Evolutionary conservation across 164 flowering plant species (phyloP), one percentile per base, ranked within the genome.

Genomic region (Umbellularia californica): DNA sequence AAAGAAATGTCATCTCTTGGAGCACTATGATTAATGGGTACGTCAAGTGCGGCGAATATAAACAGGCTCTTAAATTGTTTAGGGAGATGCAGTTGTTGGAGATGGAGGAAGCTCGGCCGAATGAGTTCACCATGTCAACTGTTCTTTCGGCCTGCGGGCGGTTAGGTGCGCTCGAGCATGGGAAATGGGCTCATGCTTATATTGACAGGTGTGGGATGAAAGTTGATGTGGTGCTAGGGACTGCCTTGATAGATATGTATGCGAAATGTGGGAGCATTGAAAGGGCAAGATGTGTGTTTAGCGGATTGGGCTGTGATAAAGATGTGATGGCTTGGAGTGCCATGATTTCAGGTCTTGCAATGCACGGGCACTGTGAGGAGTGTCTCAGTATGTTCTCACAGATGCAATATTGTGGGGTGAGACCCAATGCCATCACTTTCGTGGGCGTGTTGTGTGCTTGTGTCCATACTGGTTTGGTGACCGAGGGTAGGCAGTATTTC

Each of bases 231-330:
- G 78, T 81, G 20, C 65, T 83, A 2, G 85, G 84, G 15, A 81
- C 85, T 70, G 65, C 94, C 24, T 80, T 92, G 78, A 79, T 92
- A 70, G 94, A 90, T 70, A 92, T 92, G 97, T 92, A 90, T 79
- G 87, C 92, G 1, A 90, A 92, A 75, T 91, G 96, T 75, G 96
- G 92, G 68, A 76, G 80, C 70, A 75, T 81, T 65, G 81, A 81
- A 41, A 78, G 78, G 55, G 83, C 85, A 3, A 69, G 72, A 33
- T 25, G 51, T 52, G 83, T 82, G 27, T 82, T 84, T 70, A 11
- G 24, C 33, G 65, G 69, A 24, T 68, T 82, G 76, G 81, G 83
- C n/a, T 15, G 75, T 22, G 64, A 80, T 12, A 82, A 77, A 74
- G 87, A 82, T 75, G 87, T 84, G 58, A 79, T 73, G 80, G 78